Percentiles rank a stretch among this genome's conserved stretches.
Conservation (phyloP, 495 filamentous ascomycete species). For the Daldinia childiae region DNA sequence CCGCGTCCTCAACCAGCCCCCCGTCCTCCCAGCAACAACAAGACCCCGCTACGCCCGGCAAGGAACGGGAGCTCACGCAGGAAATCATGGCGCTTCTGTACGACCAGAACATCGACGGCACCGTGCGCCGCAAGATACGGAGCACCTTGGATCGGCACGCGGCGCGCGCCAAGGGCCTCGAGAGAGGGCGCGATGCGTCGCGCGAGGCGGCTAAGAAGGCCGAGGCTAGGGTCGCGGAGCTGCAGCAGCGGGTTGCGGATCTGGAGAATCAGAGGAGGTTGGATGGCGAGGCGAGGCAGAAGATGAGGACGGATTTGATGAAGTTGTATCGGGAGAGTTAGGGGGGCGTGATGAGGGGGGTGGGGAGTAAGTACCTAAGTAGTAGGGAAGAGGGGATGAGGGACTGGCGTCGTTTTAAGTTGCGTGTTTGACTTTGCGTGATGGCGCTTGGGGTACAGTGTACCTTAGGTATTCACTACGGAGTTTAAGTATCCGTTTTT, state of each 20-base stretch:
- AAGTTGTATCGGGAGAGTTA: constrained; percentile 25
- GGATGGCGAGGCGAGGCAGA: constrained; percentile 46
- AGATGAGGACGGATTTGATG: constrained; percentile 31
- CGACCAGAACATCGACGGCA: constrained; percentile 53
- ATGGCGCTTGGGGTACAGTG: neutral
- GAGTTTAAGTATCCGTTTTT: neutral
- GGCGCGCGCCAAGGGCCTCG: constrained; percentile 64
- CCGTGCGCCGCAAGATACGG: constrained; percentile 55
- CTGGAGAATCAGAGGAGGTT: constrained; percentile 63
- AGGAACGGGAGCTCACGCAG: constrained; percentile 48
- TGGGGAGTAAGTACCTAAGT: no score
- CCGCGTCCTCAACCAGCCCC: neutral
- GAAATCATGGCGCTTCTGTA: constrained; percentile 63
- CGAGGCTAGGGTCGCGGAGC: constrained; percentile 64
- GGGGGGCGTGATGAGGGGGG: no score
- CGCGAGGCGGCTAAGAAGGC: constrained; percentile 68
- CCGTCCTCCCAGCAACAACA: neutral
- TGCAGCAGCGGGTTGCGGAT: constrained; percentile 57
- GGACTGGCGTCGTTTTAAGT: neutral
- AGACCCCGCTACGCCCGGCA: neutral
- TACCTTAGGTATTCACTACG: neutral
- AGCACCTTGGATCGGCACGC: constrained; percentile 65
- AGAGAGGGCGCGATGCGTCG: constrained; percentile 69
- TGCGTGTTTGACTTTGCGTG: neutral
- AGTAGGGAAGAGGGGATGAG: neutral